Percentiles rank a stretch among this genome's conserved stretches.
Conservation (phyloP, 176 grass and related monocot genomes). For the Carex cristatella region DNA sequence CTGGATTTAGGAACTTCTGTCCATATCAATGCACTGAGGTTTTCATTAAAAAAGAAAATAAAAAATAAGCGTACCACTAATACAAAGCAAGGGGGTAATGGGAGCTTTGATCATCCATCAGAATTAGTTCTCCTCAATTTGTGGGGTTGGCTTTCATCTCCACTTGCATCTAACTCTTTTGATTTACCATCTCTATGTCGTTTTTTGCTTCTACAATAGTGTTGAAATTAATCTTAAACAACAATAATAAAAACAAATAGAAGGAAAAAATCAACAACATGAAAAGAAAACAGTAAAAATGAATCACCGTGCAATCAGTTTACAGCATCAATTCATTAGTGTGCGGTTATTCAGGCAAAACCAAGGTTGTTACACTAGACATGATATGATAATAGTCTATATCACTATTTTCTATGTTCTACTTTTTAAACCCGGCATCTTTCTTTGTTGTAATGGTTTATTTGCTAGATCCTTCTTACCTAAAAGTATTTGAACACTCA, state of each 20-base stretch:
- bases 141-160: conserved; percentile 13
- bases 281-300: neutral
- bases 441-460: neutral
- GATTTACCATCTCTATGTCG: conserved; percentile 4
- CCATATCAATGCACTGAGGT: neutral
- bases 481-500: neutral
- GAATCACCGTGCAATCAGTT: neutral
- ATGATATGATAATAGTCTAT: neutral
- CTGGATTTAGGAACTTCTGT: neutral
- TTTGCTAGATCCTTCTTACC: neutral
- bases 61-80: neutral
- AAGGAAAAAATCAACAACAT: neutral
- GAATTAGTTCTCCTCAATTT: conserved; percentile 36
- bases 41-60: neutral
- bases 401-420: neutral
- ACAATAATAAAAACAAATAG: neutral
- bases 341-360: neutral
- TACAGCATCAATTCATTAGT: neutral
- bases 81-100: neutral
- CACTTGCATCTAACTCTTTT: conserved; percentile 26
- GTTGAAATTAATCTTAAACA: conserved; percentile 18
- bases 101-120: conserved; percentile 16
- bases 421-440: neutral
- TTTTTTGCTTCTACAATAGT: conserved; percentile 25
- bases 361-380: neutral